Evolutionary conservation across 2,329 filamentous ascomycete species (phyloP), one percentile per base, ranked within the genome.

Genomic region (Sordariomycetes sp.): DNA sequence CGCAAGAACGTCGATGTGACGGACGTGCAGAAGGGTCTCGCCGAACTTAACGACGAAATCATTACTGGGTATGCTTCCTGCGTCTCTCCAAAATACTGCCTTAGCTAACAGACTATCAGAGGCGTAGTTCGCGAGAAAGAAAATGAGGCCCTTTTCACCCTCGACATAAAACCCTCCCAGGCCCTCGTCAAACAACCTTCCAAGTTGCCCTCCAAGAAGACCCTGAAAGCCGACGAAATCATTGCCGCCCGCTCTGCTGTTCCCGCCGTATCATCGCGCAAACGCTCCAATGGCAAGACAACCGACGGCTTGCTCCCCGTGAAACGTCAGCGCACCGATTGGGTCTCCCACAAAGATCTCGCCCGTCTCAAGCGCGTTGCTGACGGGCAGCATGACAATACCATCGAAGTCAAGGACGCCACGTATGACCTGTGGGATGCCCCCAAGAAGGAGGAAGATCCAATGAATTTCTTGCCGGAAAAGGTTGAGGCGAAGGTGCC

Each of bases 1-100:
- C 76, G 92, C 53, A 98, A 96, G 60, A 94, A 98, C 63, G 86
- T 98, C 58, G 86, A 98, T 61, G 75, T 96, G 41, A 82, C 85
- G 19, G 81, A 94, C 42, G 75, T 98, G 18, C 74, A 90, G 49
- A 65, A 82, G 35, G 92, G 92, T 40, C 74, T 98, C 21, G 81
- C 87, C 42, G 72, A 83, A 50, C 66, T 93, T 45, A 86, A 92
- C 49, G 82, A 93, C 39, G 84, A 96, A 64, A 82, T 95, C 41
- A 92, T 94, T 45, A 74, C 81, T 67, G 92, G 92, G 86, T 90
- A 68, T 39, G 65, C 14, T 28, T 32, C 8, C 25, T 27, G n/a
- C n/a, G 31, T 28, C 23, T 27, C 6, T 29, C 19, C 17, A 21
- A 37, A 16, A 18, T 16, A 20, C n/a, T 17, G 3, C 32, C 18